These are phyloP conservation scores for Mucor irregularis DNA, from an alignment of 371 early-diverging fungal species.

Conservation along the genomic window DNA sequence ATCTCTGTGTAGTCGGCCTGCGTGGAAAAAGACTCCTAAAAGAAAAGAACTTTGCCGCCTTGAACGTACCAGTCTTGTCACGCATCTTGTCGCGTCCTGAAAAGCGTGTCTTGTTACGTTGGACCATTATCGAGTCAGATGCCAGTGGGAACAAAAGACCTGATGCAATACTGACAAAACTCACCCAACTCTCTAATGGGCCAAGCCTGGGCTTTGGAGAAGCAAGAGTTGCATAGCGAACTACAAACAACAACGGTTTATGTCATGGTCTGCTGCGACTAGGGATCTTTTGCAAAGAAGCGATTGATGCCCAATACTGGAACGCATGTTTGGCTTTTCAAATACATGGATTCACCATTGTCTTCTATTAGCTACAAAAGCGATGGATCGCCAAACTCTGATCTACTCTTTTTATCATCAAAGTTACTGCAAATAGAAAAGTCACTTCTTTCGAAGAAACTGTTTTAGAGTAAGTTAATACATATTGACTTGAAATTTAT, in stretches of 20 bases:
- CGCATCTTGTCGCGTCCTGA: slow-evolving; percentile 19
- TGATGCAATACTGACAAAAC: slow-evolving; percentile 25
- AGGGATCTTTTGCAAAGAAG: slow-evolving; percentile 23
- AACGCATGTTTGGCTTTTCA: slow-evolving; percentile 22
- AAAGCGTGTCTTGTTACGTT: slow-evolving; percentile 18
- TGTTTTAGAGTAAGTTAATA: slow-evolving; percentile 6
- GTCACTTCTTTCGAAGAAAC: not conserved
- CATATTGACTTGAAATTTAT: slow-evolving; percentile 5
- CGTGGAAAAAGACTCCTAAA: too few relatives aligned
- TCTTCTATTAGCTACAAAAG: slow-evolving; percentile 15
- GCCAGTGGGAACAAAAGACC: slow-evolving; percentile 21
- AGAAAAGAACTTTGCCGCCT: too few relatives aligned
- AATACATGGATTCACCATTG: slow-evolving; percentile 24
- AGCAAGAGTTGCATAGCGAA: slow-evolving; percentile 26
- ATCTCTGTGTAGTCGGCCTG: too few relatives aligned
- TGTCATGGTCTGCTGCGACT: slow-evolving; percentile 23
- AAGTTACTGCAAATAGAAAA: not conserved
- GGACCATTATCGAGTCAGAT: slow-evolving; percentile 25
- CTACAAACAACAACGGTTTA: slow-evolving; percentile 23
- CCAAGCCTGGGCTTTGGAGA: slow-evolving; percentile 28
- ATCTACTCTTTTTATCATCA: slow-evolving; percentile 1
- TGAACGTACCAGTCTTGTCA: slow-evolving; percentile 17
- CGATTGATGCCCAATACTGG: slow-evolving; percentile 19
- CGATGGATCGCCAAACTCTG: slow-evolving; percentile 4
- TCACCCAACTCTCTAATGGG: slow-evolving; percentile 23